Evolutionary conservation across 2,329 filamentous ascomycete genomes (phyloP), one percentile per base, ranked within the genome.

Genomic region (Aspergillus carbonarius): DNA sequence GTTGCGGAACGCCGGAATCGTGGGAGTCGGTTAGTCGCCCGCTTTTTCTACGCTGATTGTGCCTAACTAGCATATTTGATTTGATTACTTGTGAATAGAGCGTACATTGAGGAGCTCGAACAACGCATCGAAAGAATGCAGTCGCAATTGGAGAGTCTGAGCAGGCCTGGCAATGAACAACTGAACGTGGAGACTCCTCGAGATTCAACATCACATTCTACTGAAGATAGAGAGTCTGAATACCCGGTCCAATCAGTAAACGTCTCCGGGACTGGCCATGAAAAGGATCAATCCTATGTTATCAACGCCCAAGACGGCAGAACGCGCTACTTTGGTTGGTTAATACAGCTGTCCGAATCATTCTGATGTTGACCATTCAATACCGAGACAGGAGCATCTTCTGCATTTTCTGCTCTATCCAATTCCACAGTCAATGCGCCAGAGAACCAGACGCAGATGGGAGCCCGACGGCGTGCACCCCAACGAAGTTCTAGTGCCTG

Each of bases 291-390:
- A 32, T 62, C 64, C 17, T 64, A 61, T 27, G 52, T 60, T 5
- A 44, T 66, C 10, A 52, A 59, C 34, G 55, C 56, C 9, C 56
- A 58, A 30, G 59, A 60, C 44, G 59, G 60, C 23, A 60, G 44
- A 34, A 65, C 64, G 58, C 63, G 65, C 13, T 66, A 62, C 47
- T 66, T 60, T 48, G 65, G 63, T 67, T 17, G 25, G 56, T 54
- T 34, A 37, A 17, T 1, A 5, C 1, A 10, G 5, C 37, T 17
- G 13, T 25, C 5, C 25, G 3, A 2, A 17, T 30, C 9, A 35
- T 25, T 27, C 46, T 20, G 27, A 46, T 12, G 3, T 48, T 48
- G 25, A 32, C 42, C 13, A 17, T 27, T 40, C 62, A 9, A 44
- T 48, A 50, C 47, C 4, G 13, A 51, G 39, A 15, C 35, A 62